Conservation (phyloP, 2,329 filamentous ascomycete genomes). For the Lasiodiplodia citricola region DNA sequence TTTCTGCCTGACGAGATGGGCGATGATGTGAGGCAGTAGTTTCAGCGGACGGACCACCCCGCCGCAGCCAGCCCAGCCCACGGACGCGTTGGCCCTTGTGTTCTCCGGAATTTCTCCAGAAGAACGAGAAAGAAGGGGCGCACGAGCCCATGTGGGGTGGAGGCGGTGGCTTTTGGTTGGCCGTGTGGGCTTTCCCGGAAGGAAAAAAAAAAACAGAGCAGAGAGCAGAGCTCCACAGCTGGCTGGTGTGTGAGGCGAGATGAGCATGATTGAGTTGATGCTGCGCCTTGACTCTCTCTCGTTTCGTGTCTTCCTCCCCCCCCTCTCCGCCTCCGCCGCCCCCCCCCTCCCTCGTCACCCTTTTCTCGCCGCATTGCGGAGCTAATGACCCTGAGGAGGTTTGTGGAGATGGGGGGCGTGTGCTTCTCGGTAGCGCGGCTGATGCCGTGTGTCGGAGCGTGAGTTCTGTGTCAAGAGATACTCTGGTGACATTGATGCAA, state of each 20-base stretch:
- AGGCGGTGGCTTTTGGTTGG: not conserved
- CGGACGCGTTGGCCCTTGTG: not conserved
- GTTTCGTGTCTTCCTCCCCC: not conserved
- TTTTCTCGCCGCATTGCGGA: not conserved
- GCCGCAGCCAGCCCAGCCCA: not conserved
- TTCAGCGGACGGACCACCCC: not conserved
- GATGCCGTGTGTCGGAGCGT: not conserved
- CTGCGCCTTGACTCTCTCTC: not conserved
- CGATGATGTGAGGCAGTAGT: not conserved
- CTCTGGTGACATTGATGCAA: slow-evolving; percentile 15
- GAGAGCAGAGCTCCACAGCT: not conserved
- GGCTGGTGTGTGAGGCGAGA: not conserved
- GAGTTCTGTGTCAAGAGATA: not conserved
- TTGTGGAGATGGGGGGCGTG: not conserved
- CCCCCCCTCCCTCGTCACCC: not conserved
- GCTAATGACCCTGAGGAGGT: not conserved
- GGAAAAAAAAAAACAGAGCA: not conserved
- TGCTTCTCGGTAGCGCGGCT: not conserved
- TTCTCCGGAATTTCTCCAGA: slow-evolving; percentile 19
- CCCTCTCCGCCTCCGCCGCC: no score
- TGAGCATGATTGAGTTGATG: not conserved
- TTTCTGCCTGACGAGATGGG: not conserved
- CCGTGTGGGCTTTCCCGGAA: not conserved
- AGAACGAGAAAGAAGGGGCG: not conserved
- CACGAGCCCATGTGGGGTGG: slow-evolving; percentile 9